Percentiles rank a stretch among this genome's conserved stretches.
Conservation (phyloP, 441 rosid species). For the Euphorbia celastroides region DNA sequence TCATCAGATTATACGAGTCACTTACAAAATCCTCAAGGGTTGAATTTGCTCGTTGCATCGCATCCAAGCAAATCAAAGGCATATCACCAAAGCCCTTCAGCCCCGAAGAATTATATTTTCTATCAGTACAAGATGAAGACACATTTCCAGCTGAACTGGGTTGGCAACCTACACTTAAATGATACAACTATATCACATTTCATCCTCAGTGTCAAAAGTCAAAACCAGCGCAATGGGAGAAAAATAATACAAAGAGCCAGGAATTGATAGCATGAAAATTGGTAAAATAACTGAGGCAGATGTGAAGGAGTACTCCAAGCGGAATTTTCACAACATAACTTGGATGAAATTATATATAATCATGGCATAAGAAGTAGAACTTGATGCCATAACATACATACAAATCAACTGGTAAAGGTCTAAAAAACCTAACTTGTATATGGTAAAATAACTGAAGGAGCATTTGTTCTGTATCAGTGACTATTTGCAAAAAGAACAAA, state of each 20-base stretch:
- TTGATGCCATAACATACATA: not conserved
- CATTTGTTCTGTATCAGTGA: not conserved
- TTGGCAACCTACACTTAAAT: constrained; percentile 22
- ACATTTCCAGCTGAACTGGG: constrained; percentile 18
- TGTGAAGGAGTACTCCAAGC: not conserved
- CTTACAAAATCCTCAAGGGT: constrained; percentile 85
- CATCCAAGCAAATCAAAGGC: constrained; percentile 59
- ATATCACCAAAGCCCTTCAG: constrained; percentile 20
- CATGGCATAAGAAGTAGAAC: not conserved
- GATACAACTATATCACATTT: not conserved
- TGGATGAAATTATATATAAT: not conserved
- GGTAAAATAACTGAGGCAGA: not conserved
- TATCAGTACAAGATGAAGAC: not conserved
- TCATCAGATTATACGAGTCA: not conserved
- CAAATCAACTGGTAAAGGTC: not conserved
- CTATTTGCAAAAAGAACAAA: not conserved
- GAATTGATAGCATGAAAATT: too few species aligned
- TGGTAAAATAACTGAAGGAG: not conserved
- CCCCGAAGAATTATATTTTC: constrained; percentile 9
- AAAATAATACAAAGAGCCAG: not conserved
- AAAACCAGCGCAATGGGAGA: too few species aligned
- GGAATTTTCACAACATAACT: not conserved
- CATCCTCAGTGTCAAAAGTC: not conserved
- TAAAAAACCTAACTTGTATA: not conserved
- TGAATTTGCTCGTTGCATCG: constrained; percentile 83